Conservation (phyloP, 2,329 filamentous ascomycete species). For the Annulohypoxylon truncatum region DNA sequence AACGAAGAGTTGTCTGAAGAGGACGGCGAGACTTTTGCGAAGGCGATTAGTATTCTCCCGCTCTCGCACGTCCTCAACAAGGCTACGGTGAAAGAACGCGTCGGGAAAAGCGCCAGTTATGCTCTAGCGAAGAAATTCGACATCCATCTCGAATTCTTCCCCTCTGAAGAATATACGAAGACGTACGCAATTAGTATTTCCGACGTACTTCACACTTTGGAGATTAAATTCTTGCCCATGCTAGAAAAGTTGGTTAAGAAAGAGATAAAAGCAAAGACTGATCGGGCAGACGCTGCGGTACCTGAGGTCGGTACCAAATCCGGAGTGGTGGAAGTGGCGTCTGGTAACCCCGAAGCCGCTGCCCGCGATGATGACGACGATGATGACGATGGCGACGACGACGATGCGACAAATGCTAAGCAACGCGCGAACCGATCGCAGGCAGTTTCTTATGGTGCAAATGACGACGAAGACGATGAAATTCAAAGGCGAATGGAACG, state of each 20-base stretch:
- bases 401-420: slow-evolving; percentile 80
- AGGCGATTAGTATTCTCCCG: slow-evolving; percentile 88
- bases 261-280: slow-evolving; percentile 85
- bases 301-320: slow-evolving; percentile 75
- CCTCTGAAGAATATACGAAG: slow-evolving; percentile 81
- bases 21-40: slow-evolving; percentile 83
- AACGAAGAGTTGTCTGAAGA: slow-evolving; percentile 76
- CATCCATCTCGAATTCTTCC: slow-evolving; percentile 85
- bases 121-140: slow-evolving; percentile 85
- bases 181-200: slow-evolving; percentile 85
- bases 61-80: slow-evolving; percentile 86
- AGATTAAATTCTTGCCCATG: slow-evolving; percentile 79
- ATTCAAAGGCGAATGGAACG: slow-evolving; percentile 73
- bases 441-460: slow-evolving; percentile 88
- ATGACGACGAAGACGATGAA: slow-evolving; percentile 89
- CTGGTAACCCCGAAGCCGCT: slow-evolving; percentile 50
- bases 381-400: slow-evolving; percentile 81
- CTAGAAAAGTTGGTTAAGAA: slow-evolving; percentile 77
- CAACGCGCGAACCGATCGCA: slow-evolving; percentile 80
- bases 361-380: slow-evolving; percentile 68
- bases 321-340: slow-evolving; percentile 65
- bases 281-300: slow-evolving; percentile 73
- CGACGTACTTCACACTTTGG: slow-evolving; percentile 84
- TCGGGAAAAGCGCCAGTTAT: slow-evolving; percentile 76
- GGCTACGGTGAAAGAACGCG: slow-evolving; percentile 81